Conservation (phyloP, 495 filamentous ascomycete genomes). For the Aspergillus nanangensis region DNA sequence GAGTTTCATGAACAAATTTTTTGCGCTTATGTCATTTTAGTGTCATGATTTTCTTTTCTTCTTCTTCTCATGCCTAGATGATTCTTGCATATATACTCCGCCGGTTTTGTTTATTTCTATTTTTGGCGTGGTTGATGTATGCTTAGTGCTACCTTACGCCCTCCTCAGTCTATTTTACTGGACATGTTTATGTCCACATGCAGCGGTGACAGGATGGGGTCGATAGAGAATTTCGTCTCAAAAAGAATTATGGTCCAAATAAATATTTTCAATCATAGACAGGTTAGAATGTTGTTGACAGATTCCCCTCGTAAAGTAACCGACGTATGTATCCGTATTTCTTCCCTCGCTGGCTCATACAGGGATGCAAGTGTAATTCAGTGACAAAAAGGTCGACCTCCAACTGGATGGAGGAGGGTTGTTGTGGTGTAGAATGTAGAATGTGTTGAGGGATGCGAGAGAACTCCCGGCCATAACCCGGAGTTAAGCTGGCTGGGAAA, state of each 20-base stretch:
- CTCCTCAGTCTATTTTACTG: not conserved
- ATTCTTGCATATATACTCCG: slow-evolving; percentile 33
- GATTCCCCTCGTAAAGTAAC: too few species aligned
- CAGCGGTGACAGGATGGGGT: not conserved
- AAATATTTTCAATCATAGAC: not conserved
- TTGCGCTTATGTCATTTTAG: slow-evolving; percentile 18
- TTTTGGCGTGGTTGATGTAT: slow-evolving; percentile 26
- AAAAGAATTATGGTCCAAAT: not conserved
- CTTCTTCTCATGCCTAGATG: slow-evolving; percentile 24
- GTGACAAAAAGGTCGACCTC: too few species aligned
- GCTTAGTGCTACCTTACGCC: slow-evolving; percentile 17
- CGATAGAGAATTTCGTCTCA: not conserved
- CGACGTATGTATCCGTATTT: too few species aligned
- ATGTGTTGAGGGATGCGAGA: too few species aligned
- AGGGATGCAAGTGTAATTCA: too few species aligned
- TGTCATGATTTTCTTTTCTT: slow-evolving; percentile 14
- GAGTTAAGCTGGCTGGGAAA: not conserved
- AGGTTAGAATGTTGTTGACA: too few species aligned
- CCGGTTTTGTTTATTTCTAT: slow-evolving; percentile 17
- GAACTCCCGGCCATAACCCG: slow-evolving; percentile 2
- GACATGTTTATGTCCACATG: not conserved
- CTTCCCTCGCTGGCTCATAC: too few species aligned
- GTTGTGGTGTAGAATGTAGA: too few species aligned
- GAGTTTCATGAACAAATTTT: slow-evolving; percentile 22
- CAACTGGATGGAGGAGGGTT: too few species aligned